Conservation (phyloP, 768 basidiomycete genomes). For the Cystobasidiopsis lactophilus region DNA sequence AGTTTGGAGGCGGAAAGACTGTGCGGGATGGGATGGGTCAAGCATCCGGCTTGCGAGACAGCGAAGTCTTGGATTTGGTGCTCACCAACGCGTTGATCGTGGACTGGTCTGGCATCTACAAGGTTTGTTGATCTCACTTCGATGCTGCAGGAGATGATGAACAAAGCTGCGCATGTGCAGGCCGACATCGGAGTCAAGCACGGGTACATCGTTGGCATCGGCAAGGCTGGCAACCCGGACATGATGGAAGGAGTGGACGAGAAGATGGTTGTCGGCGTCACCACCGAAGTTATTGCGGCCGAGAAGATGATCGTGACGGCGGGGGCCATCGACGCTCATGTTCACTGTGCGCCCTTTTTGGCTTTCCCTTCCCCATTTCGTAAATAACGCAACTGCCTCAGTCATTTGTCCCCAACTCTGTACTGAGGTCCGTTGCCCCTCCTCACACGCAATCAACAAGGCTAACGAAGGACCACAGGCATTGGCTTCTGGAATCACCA, state of each 20-base stretch:
- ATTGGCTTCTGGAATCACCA: constrained; percentile 12
- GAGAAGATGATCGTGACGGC: constrained; percentile 86
- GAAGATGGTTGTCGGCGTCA: constrained; percentile 58
- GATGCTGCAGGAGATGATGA: background rate
- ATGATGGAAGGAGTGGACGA: constrained; percentile 59
- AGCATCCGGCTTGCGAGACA: constrained; percentile 44
- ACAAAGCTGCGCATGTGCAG: constrained; percentile 28
- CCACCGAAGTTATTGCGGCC: constrained; percentile 86
- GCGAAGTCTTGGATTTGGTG: constrained; percentile 61
- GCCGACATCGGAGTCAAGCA: constrained; percentile 83
- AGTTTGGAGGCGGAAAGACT: constrained; percentile 81
- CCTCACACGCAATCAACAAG: too few species aligned
- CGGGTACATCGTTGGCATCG: constrained; percentile 62
- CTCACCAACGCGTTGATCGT: constrained; percentile 88
- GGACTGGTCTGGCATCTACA: constrained; percentile 89
- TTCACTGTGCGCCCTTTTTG: constrained; percentile 24
- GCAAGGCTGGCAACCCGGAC: constrained; percentile 96
- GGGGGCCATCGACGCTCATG: constrained; percentile 73
- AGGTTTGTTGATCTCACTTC: constrained; percentile 31
- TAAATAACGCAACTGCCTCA: background rate
- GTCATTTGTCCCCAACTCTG: constrained; percentile 84
- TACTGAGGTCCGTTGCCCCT: too few species aligned
- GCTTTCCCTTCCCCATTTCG: too few species aligned
- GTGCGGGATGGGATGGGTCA: constrained; percentile 97
- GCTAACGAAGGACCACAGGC: too few species aligned